A percentile compares a stretch with the other conserved stretches of the same genome.
Evolutionary conservation across 192 early-diverging fungal species (phyloP).

Genomic region (Helicostylum pulchrum): DNA sequence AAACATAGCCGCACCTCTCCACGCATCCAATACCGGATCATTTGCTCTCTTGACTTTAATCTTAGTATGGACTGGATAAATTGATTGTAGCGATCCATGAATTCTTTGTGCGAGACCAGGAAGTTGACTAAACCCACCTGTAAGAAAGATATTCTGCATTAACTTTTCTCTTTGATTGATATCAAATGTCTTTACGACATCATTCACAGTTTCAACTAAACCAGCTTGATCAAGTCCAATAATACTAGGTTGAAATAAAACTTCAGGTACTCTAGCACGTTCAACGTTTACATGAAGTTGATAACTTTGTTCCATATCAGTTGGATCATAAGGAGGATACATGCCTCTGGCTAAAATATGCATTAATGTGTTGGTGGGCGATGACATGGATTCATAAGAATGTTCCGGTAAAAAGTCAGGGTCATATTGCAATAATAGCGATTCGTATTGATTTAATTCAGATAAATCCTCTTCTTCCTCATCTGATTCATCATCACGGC

Average conservation of each 20-base stretch:
- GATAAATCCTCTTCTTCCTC: constrained; percentile 75
- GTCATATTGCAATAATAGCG: constrained; percentile 67
- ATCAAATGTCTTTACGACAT: constrained; percentile 59
- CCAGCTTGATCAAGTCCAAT: constrained; percentile 89
- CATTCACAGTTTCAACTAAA: constrained; percentile 71
- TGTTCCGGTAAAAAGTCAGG: constrained; percentile 72
- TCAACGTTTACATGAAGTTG: constrained; percentile 92
- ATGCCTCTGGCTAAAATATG: constrained; percentile 69
- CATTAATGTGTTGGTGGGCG: constrained; percentile 67
- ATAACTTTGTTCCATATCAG: constrained; percentile 63
- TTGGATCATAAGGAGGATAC: constrained; percentile 54
- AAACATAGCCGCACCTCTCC: constrained; percentile 82
- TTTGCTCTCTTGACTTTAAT: constrained; percentile 56
- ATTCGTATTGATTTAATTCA: constrained; percentile 67
- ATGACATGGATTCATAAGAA: constrained; percentile 61
- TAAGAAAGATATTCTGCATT: constrained; percentile 68
- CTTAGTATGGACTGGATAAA: constrained; percentile 57
- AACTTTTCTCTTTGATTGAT: constrained; percentile 39
- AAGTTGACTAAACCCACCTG: constrained; percentile 70
- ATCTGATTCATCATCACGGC: constrained; percentile 75
- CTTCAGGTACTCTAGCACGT: constrained; percentile 84
- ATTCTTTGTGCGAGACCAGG: constrained; percentile 67
- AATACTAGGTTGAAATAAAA: constrained; percentile 84
- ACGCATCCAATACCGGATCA: constrained; percentile 77
- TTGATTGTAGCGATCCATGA: constrained; percentile 53